Evolutionary conservation across 2,329 filamentous ascomycete species (phyloP).

Genomic region (Claviceps arundinis): DNA sequence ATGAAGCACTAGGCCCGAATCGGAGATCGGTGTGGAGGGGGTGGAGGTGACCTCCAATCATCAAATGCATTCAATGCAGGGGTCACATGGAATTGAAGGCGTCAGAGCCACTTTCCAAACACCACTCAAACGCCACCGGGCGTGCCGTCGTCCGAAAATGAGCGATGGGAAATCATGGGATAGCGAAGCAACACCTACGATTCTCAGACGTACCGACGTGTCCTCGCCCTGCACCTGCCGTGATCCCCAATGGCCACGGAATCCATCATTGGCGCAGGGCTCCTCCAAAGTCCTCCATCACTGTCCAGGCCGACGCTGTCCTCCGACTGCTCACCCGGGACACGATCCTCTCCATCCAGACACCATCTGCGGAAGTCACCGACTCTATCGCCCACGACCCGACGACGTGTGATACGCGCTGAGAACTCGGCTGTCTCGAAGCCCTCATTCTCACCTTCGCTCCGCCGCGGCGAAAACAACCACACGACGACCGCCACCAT

Average conservation of each 20-base stretch:
- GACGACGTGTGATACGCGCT: neutral
- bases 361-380: conserved; percentile 1
- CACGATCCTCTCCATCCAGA: conserved; percentile 9
- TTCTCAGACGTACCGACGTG: neutral
- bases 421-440: neutral
- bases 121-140: too few relatives aligned
- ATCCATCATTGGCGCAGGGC: neutral
- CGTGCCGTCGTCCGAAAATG: too few relatives aligned
- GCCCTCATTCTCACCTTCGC: neutral
- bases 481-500: neutral
- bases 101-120: too few relatives aligned
- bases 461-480: neutral
- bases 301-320: conserved; percentile 1
- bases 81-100: too few relatives aligned
- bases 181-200: too few relatives aligned
- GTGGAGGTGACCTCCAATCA: too few relatives aligned
- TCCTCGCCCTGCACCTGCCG: neutral
- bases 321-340: conserved; percentile 5
- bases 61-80: too few relatives aligned
- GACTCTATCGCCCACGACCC: neutral
- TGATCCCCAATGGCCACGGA: neutral
- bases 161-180: too few relatives aligned
- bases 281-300: neutral
- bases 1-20: too few relatives aligned
- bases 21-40: too few relatives aligned